These are phyloP conservation scores for Tagetes patula DNA, from an alignment of 129 eudicot genomes.

Conservation along the genomic window DNA sequence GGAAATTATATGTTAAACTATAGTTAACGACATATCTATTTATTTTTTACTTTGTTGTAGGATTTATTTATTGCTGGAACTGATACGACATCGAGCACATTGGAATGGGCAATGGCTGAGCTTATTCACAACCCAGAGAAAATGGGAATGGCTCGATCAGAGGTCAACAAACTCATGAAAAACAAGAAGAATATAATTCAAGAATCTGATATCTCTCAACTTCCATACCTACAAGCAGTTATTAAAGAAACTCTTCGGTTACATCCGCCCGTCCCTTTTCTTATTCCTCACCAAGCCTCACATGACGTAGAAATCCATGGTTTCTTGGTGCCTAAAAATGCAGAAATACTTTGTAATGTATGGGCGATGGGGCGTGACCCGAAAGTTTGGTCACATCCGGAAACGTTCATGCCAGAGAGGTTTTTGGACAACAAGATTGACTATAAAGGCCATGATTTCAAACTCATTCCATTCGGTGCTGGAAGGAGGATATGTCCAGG, in stretches of 20 bases:
- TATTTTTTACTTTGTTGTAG: neutral
- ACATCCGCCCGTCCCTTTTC: conserved; percentile 42
- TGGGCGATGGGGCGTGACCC: conserved; percentile 24
- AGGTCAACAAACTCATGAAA: conserved; percentile 27
- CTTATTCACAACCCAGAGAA: conserved; percentile 24
- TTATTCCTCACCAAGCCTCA: conserved; percentile 37
- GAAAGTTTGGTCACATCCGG: conserved; percentile 8
- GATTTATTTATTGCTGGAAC: conserved; percentile 42
- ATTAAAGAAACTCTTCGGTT: conserved; percentile 43
- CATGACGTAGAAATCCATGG: conserved; percentile 17
- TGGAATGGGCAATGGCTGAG: conserved; percentile 52
- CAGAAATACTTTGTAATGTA: conserved; percentile 20
- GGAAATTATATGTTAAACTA: no score
- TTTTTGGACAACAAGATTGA: conserved; percentile 16
- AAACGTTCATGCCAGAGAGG: conserved; percentile 21
- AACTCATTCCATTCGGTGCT: conserved; percentile 27
- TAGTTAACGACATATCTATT: no score
- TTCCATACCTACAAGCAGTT: conserved; percentile 44
- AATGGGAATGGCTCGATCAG: conserved; percentile 4
- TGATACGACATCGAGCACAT: conserved; percentile 37
- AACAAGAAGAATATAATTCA: neutral
- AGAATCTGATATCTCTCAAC: conserved; percentile 34
- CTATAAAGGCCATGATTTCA: conserved; percentile 25
- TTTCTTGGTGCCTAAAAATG: conserved; percentile 23
- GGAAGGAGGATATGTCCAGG: conserved; percentile 30